These are phyloP conservation scores for Urostyla sp. DNA, from an alignment of 73 alveolate genomes.

Conservation along the genomic window DNA sequence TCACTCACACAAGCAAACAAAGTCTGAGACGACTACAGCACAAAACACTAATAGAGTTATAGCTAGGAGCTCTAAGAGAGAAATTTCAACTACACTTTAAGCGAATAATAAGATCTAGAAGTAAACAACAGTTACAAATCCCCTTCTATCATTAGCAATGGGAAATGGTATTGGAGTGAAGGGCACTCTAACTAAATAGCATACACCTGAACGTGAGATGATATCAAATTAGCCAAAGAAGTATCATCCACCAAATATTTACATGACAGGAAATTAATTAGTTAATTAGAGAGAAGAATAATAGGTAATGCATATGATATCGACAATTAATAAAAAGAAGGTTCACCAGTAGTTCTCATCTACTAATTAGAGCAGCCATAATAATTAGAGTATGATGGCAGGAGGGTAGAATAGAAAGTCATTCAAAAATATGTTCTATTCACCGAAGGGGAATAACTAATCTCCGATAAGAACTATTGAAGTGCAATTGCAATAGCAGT, in stretches of 20 bases:
- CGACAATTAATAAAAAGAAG: background rate
- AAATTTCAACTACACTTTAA: constrained; percentile 28
- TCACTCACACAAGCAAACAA: background rate
- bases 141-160: constrained; percentile 7
- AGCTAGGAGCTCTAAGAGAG: constrained; percentile 10
- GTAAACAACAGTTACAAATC: constrained; percentile 42
- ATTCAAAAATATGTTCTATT: constrained; percentile 52
- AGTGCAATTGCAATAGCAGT: background rate
- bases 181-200: background rate
- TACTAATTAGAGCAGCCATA: background rate
- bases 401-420: constrained; percentile 44
- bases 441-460: constrained; percentile 50
- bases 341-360: background rate
- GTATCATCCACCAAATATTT: background rate
- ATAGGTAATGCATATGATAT: constrained; percentile 34
- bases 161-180: background rate
- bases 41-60: constrained; percentile 9
- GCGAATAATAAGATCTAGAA: constrained; percentile 1
- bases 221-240: no score
- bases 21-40: background rate
- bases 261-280: background rate
- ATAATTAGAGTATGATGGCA: constrained; percentile 2
- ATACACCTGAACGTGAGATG: no score
- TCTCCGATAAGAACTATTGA: background rate
- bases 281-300: constrained; percentile 50